These are phyloP conservation scores for Fusarium torulosum DNA, from an alignment of 2,329 filamentous ascomycete genomes.

Conservation along the genomic window DNA sequence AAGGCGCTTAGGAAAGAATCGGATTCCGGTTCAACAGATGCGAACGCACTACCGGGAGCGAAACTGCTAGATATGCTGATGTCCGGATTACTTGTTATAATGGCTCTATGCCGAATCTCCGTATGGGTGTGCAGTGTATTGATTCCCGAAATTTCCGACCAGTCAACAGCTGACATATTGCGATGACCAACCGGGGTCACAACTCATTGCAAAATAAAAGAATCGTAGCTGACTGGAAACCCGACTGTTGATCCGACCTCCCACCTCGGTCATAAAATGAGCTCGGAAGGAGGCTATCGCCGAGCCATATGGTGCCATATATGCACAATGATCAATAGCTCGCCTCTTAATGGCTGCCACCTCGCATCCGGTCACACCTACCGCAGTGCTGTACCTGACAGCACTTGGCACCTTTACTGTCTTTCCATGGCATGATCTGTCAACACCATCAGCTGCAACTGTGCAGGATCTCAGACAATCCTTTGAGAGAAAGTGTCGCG, in stretches of 20 bases:
- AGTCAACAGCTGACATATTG: background rate
- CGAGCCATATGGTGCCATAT: conserved; percentile 31
- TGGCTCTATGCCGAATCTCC: background rate
- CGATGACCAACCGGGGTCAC: background rate
- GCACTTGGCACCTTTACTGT: conserved; percentile 2
- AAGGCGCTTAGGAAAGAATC: no score
- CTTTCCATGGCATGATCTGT: conserved; percentile 42
- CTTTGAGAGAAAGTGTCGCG: no score
- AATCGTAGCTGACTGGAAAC: background rate
- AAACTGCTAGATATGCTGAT: no score
- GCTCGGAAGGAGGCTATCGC: conserved; percentile 36
- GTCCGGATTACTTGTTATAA: background rate
- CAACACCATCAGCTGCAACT: conserved; percentile 12
- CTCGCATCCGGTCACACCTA: conserved; percentile 32
- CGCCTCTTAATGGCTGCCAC: conserved; percentile 18
- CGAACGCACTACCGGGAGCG: no score
- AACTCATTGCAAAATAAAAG: background rate
- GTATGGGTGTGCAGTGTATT: background rate
- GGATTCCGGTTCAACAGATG: no score
- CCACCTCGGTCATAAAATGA: conserved; percentile 12
- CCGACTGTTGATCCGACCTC: background rate
- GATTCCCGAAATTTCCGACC: conserved; percentile 20
- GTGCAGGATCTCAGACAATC: conserved; percentile 40
- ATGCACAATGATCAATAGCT: conserved; percentile 28
- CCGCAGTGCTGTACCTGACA: conserved; percentile 21